Evolutionary conservation across 768 basidiomycete genomes (phyloP).

Genomic region (Thelephora aurantiotincta): DNA sequence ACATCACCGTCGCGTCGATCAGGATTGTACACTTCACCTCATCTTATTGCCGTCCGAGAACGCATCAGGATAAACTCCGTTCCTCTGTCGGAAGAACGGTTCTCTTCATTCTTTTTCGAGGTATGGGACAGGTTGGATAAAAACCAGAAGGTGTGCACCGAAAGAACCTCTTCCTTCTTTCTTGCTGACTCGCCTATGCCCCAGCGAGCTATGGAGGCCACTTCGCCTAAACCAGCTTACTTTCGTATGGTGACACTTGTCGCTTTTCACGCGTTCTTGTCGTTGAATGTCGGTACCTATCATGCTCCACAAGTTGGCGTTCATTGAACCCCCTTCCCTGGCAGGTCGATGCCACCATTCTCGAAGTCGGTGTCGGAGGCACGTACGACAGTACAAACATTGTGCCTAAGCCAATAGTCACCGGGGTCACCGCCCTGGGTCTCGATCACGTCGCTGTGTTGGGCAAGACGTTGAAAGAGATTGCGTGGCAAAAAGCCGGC

Average conservation of each 20-base stretch:
- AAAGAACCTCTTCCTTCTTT: background rate
- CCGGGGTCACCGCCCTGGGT: slow-evolving; percentile 83
- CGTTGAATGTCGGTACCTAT: slow-evolving; percentile 33
- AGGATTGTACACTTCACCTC: slow-evolving; percentile 96
- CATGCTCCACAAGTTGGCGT: background rate
- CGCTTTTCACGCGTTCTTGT: slow-evolving; percentile 82
- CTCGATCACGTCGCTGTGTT: slow-evolving; percentile 84
- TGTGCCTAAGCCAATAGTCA: slow-evolving; percentile 79
- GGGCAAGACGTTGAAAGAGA: slow-evolving; percentile 78
- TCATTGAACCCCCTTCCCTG: background rate
- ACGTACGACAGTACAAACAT: slow-evolving; percentile 92
- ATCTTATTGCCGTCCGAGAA: slow-evolving; percentile 91
- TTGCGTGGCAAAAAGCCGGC: slow-evolving; percentile 91
- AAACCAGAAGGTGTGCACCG: slow-evolving; percentile 39
- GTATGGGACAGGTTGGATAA: slow-evolving; percentile 78
- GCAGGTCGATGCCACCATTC: slow-evolving; percentile 76
- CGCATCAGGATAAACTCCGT: slow-evolving; percentile 86
- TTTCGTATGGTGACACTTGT: slow-evolving; percentile 89
- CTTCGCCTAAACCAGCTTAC: slow-evolving; percentile 74
- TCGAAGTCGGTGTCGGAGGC: slow-evolving; percentile 96
- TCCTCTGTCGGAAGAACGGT: slow-evolving; percentile 79
- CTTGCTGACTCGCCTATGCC: slow-evolving; percentile 2
- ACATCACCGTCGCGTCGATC: background rate
- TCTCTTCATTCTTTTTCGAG: slow-evolving; percentile 88
- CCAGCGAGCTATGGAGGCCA: slow-evolving; percentile 34